These are phyloP conservation scores for Colletotrichum sp. DNA, from an alignment of 2,329 filamentous ascomycete genomes.

Conservation along the genomic window DNA sequence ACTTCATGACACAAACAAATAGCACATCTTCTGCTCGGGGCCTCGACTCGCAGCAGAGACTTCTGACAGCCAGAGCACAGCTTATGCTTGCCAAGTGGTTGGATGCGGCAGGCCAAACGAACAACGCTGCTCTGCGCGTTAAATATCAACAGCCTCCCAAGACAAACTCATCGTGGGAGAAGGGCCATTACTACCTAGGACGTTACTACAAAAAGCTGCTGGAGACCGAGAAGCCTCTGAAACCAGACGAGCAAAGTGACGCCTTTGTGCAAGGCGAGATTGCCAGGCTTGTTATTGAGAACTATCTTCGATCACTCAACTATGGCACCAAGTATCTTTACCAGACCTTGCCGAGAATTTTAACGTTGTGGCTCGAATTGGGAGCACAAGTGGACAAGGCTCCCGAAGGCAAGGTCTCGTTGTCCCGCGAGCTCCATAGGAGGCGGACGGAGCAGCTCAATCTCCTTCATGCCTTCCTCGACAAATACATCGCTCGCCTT, in stretches of 20 bases:
- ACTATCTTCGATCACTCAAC: constrained; percentile 85
- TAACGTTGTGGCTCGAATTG: constrained; percentile 95
- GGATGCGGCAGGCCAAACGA: constrained; percentile 91
- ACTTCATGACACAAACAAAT: constrained; percentile 65
- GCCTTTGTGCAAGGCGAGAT: constrained; percentile 81
- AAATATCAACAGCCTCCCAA: constrained; percentile 86
- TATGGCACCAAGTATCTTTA: constrained; percentile 96
- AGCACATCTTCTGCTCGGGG: constrained; percentile 43
- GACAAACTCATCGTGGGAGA: constrained; percentile 81
- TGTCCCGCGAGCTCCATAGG: constrained; percentile 57
- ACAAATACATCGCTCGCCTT: constrained; percentile 77
- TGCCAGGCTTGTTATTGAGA: constrained; percentile 89
- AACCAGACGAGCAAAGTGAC: constrained; percentile 77
- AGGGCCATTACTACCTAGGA: constrained; percentile 95
- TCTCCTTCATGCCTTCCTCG: constrained; percentile 74
- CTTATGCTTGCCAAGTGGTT: constrained; percentile 96
- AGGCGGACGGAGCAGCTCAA: constrained; percentile 70
- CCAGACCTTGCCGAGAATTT: constrained; percentile 87
- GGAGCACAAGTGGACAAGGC: constrained; percentile 75
- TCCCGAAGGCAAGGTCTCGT: constrained; percentile 58
- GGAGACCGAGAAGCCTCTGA: constrained; percentile 83
- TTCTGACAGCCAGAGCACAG: constrained; percentile 78
- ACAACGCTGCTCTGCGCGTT: constrained; percentile 77
- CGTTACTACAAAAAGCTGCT: constrained; percentile 97
- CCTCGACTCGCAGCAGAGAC: constrained; percentile 56